A percentile compares a stretch with the other conserved stretches of the same genome.
These are phyloP conservation scores for Chytriomyces hyalinus DNA, from an alignment of 192 early-diverging fungal genomes.

Conservation along the genomic window DNA sequence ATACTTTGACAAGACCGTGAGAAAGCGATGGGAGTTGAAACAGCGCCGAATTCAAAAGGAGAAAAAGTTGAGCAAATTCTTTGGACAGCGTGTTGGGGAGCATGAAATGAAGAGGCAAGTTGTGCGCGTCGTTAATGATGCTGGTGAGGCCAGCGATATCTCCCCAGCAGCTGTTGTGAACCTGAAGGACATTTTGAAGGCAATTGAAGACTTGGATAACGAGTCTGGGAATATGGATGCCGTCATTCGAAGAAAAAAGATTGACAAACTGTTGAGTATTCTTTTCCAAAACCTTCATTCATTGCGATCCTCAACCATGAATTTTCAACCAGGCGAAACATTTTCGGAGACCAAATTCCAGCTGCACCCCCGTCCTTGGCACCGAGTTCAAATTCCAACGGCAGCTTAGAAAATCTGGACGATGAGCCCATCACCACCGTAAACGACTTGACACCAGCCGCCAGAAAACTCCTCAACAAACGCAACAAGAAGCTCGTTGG, in stretches of 20 bases:
- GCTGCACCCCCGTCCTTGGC: not conserved
- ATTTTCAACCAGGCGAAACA: constrained; percentile 6
- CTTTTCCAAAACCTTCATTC: constrained; percentile 1
- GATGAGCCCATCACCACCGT: constrained; percentile 36
- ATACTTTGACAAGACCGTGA: constrained; percentile 62
- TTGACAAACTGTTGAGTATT: constrained; percentile 45
- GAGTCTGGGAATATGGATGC: constrained; percentile 11
- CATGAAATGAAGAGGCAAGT: constrained; percentile 60
- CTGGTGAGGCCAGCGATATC: not conserved
- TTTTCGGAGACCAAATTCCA: constrained; percentile 36
- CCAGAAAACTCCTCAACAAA: constrained; percentile 63
- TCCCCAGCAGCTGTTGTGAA: constrained; percentile 1
- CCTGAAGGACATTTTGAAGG: constrained; percentile 17
- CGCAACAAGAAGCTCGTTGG: constrained; percentile 66
- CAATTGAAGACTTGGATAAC: constrained; percentile 29
- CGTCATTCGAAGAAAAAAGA: constrained; percentile 39
- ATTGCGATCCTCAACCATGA: not conserved
- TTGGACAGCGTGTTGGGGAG: constrained; percentile 65
- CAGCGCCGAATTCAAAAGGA: constrained; percentile 66
- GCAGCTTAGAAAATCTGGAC: constrained; percentile 6
- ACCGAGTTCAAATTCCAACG: constrained; percentile 32
- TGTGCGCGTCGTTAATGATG: not conserved
- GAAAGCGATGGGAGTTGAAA: constrained; percentile 57
- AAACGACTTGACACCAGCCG: constrained; percentile 59
- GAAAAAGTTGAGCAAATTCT: constrained; percentile 72